Conservation (phyloP, 2,329 filamentous ascomycete species). For the Chalaropsis ovoidea region DNA sequence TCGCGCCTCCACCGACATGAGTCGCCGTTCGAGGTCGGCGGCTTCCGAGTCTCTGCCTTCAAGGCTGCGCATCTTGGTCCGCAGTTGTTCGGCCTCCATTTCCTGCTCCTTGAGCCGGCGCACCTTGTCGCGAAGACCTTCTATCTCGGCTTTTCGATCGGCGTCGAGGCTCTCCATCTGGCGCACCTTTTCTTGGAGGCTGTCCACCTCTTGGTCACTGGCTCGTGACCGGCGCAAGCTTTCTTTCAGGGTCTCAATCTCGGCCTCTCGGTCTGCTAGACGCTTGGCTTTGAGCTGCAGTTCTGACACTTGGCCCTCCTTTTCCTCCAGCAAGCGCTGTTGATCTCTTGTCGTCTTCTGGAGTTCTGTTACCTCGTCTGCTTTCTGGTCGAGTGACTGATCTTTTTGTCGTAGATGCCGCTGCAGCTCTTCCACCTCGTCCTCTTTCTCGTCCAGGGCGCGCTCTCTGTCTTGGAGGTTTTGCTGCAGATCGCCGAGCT, state of each 20-base stretch:
- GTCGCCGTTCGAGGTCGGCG: conserved; percentile 37
- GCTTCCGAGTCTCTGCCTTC: conserved; percentile 21
- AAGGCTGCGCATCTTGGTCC: conserved; percentile 12
- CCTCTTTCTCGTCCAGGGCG: conserved; percentile 18
- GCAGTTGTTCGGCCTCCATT: conserved; percentile 22
- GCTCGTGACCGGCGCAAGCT: conserved; percentile 16
- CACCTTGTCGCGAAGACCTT: conserved; percentile 18
- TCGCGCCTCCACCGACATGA: conserved; percentile 45
- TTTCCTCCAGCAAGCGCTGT: background rate
- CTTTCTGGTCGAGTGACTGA: conserved; percentile 19
- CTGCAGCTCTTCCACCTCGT: conserved; percentile 35
- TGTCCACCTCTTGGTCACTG: conserved; percentile 6
- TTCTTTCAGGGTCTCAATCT: conserved; percentile 22
- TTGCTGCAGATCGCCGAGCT: conserved; percentile 32
- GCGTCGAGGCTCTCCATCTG: conserved; percentile 17
- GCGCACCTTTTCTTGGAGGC: conserved; percentile 20
- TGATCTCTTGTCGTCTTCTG: conserved; percentile 32
- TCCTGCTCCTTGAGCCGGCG: conserved; percentile 21
- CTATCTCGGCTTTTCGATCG: conserved; percentile 20
- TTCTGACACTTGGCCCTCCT: conserved; percentile 15
- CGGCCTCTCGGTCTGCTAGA: conserved; percentile 20
- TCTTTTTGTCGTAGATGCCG: conserved; percentile 16
- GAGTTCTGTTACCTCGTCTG: conserved; percentile 30
- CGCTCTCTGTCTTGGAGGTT: conserved; percentile 17
- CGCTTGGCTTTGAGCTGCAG: conserved; percentile 20